Evolutionary conservation across 108 stramenopile genomes (phyloP), one percentile per base, ranked within the genome.

Genomic region (Poteriospumella lacustris): DNA sequence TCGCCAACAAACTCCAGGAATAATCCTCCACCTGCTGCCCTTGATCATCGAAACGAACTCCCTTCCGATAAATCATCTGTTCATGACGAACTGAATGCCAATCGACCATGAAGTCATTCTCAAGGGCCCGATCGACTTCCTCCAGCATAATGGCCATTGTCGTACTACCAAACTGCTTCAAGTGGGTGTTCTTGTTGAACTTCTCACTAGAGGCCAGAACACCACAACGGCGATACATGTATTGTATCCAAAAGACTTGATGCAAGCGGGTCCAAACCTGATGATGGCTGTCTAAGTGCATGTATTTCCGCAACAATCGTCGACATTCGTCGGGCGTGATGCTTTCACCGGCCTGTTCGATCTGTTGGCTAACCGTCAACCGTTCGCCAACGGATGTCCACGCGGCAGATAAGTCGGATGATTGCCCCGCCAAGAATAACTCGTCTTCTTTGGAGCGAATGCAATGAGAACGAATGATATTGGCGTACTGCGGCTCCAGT

Each of bases 131-230:
- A 9, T 67, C 64, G 12, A 67, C 64, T 19, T 67, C 64, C 12
- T 67, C 64, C 64, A 67, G 31, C 64, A 67, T 67, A 19, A 67
- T 67, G 36, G 12, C 19, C 64, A 67, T 67, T 12, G 64, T 67
- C 19, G 64, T 67, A 33, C 64, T 67, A 15, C 64, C 64, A 19
- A 67, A 67, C 36, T 38, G 9, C 15, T 9, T 9, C 19, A 33
- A 40, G 19, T 33, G 9, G 36, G 12, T 9, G 31, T 67, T 67
- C 31, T 67, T 67, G 19, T 67, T 67, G 64, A 67, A 67, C 12
- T 12, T 67, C 64, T 67, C 64, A 15, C 12, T 15, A 19, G 64
- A 38, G 15, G 64, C 64, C 9, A 67, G 40, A 41, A 67, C 19
- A 40, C 31, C 64, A 33, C 64, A 67, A 38, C 64, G 64, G 15